These are phyloP conservation scores for Nicotiana obtusifolia DNA, from an alignment of 257 asterid species.

Conservation along the genomic window DNA sequence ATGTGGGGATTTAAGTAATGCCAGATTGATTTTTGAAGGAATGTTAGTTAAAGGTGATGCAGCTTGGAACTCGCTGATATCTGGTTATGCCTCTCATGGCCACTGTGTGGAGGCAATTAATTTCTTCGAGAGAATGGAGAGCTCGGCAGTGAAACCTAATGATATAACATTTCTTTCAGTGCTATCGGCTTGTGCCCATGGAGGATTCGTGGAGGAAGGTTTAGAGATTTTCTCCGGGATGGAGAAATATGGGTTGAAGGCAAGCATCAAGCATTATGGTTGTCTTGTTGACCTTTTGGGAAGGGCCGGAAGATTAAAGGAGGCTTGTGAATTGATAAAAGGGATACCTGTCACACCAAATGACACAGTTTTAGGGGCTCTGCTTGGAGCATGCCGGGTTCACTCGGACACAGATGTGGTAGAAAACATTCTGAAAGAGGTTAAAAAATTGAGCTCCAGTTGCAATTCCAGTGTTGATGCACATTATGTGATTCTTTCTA, in stretches of 20 bases:
- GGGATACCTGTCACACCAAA: conserved; percentile 60
- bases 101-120: conserved; percentile 49
- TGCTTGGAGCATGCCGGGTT: conserved; percentile 67
- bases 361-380: conserved; percentile 56
- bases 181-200: conserved; percentile 74
- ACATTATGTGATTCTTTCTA: conserved; percentile 54
- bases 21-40: conserved; percentile 47
- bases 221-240: conserved; percentile 49
- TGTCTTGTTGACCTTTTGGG: conserved; percentile 74
- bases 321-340: conserved; percentile 48
- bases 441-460: conserved; percentile 19
- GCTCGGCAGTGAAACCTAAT: conserved; percentile 40
- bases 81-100: conserved; percentile 62
- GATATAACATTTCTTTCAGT: conserved; percentile 57
- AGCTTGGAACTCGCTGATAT: conserved; percentile 64
- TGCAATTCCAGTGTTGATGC: conserved; percentile 18
- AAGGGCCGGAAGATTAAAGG: conserved; percentile 62
- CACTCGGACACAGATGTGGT: conserved; percentile 45
- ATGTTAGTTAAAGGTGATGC: conserved; percentile 27
- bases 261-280: conserved; percentile 67
- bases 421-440: conserved; percentile 34
- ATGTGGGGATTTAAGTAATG: conserved; percentile 66
- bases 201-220: conserved; percentile 73
- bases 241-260: conserved; percentile 43
- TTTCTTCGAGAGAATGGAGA: conserved; percentile 45